Evolutionary conservation across 1,284 basidiomycete genomes (phyloP).

Genomic region (Tylopilus orsonianus): DNA sequence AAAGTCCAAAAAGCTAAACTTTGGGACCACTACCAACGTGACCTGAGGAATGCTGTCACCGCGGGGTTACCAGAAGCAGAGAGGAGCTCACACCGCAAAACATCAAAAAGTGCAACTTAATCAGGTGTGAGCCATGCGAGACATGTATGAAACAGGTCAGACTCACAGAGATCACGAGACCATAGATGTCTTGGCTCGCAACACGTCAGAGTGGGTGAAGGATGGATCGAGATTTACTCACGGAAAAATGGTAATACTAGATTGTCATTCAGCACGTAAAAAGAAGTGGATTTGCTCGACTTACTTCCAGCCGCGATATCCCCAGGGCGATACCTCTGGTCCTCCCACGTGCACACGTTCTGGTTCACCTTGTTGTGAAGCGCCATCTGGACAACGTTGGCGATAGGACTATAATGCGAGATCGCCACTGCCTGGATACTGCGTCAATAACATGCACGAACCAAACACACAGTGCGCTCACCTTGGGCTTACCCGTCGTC

Average conservation of each 20-base stretch:
- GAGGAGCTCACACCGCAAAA: slow-evolving; percentile 50
- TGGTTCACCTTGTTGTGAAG: slow-evolving; percentile 45
- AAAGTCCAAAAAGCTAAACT: slow-evolving; percentile 68
- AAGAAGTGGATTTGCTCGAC: slow-evolving; percentile 17
- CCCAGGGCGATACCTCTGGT: slow-evolving; percentile 49
- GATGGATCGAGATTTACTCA: slow-evolving; percentile 22
- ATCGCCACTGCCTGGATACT: slow-evolving; percentile 57
- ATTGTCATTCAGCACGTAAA: slow-evolving; percentile 10
- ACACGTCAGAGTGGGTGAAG: slow-evolving; percentile 15
- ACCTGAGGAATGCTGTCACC: slow-evolving; percentile 38
- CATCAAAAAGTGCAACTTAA: slow-evolving; percentile 53
- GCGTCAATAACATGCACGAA: neutral
- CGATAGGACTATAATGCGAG: slow-evolving; percentile 57
- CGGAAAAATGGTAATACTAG: slow-evolving; percentile 39
- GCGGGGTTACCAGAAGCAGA: neutral
- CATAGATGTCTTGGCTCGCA: slow-evolving; percentile 63
- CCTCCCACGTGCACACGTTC: slow-evolving; percentile 38
- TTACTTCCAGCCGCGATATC: slow-evolving; percentile 54
- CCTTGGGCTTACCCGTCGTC: slow-evolving; percentile 65
- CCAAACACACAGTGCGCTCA: slow-evolving; percentile 11
- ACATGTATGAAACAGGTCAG: neutral
- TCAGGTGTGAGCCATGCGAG: slow-evolving; percentile 11
- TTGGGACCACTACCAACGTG: slow-evolving; percentile 68
- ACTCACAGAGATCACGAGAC: slow-evolving; percentile 60
- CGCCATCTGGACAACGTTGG: slow-evolving; percentile 58